Evolutionary conservation across 768 basidiomycete genomes (phyloP).

Genomic region (Podaxis sp.): DNA sequence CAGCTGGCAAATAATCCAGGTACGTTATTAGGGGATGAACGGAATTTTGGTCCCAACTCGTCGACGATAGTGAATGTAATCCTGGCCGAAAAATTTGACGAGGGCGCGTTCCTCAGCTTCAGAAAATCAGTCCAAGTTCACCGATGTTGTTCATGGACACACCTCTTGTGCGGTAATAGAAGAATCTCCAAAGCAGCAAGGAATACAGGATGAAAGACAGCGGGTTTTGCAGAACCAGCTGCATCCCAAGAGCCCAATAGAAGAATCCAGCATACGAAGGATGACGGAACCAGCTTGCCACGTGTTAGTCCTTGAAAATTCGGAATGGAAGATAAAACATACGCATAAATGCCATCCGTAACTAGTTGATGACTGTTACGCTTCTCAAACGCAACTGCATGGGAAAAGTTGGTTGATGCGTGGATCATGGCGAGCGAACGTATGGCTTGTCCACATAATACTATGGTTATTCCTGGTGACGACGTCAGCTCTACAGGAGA

Average conservation of each 20-base stretch:
- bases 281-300: constrained; percentile 75
- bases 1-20: too few species aligned
- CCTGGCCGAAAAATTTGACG: constrained; percentile 84
- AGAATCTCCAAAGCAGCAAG: constrained; percentile 80
- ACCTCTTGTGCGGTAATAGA: constrained; percentile 77
- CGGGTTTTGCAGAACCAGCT: constrained; percentile 86
- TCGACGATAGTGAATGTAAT: constrained; percentile 73
- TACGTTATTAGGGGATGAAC: constrained; percentile 54
- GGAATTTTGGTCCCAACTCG: constrained; percentile 87
- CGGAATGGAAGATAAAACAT: constrained; percentile 23
- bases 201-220: constrained; percentile 64
- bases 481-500: neutral
- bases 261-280: constrained; percentile 97
- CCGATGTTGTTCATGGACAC: constrained; percentile 22
- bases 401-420: constrained; percentile 91
- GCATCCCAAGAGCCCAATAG: constrained; percentile 96
- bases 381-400: constrained; percentile 77
- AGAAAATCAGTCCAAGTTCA: neutral
- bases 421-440: constrained; percentile 96
- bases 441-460: constrained; percentile 68
- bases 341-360: constrained; percentile 88
- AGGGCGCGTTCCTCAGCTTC: constrained; percentile 80
- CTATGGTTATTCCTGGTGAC: constrained; percentile 55
- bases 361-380: constrained; percentile 73
- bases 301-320: neutral